Conservation (phyloP, 768 basidiomycete genomes). For the Tephrocybe sp. region DNA sequence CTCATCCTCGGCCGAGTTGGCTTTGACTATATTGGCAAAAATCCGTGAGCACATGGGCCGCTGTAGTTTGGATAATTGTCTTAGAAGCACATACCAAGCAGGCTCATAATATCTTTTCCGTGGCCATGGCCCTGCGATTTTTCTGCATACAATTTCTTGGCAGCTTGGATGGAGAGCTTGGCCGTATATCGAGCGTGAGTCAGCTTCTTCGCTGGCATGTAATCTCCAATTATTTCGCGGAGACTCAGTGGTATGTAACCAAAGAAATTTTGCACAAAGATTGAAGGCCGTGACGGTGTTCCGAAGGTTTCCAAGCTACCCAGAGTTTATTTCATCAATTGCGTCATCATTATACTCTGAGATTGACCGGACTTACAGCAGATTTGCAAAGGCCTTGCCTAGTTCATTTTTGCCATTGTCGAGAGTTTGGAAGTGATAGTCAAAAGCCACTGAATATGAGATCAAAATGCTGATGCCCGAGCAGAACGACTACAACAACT, state of each 20-base stretch:
- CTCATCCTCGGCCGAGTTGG: slow-evolving; percentile 48
- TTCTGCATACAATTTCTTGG: slow-evolving; percentile 33
- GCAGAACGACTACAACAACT: no score
- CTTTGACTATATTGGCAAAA: slow-evolving; percentile 38
- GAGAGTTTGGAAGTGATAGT: slow-evolving; percentile 42
- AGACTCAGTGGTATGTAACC: slow-evolving; percentile 27
- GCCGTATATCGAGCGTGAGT: slow-evolving; percentile 29
- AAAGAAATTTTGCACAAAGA: slow-evolving; percentile 31
- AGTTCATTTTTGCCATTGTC: slow-evolving; percentile 36
- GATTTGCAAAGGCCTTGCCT: slow-evolving; percentile 31
- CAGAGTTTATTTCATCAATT: background rate
- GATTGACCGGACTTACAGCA: slow-evolving; percentile 28
- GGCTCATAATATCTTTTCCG: slow-evolving; percentile 42
- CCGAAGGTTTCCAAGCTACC: slow-evolving; percentile 30
- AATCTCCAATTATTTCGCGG: slow-evolving; percentile 33
- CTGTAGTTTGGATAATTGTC: background rate
- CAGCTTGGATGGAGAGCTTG: slow-evolving; percentile 28
- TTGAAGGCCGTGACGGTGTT: slow-evolving; percentile 24
- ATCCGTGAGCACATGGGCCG: background rate
- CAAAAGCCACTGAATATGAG: slow-evolving; percentile 41
- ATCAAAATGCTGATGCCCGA: no score
- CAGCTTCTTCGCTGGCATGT: slow-evolving; percentile 29
- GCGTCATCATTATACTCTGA: slow-evolving; percentile 4
- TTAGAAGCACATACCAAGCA: slow-evolving; percentile 34
- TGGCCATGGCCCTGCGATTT: slow-evolving; percentile 31